phyloP scores from a whole-genome alignment of 1,139 yeast species.

The Saccharomycopsis phalli region DNA sequence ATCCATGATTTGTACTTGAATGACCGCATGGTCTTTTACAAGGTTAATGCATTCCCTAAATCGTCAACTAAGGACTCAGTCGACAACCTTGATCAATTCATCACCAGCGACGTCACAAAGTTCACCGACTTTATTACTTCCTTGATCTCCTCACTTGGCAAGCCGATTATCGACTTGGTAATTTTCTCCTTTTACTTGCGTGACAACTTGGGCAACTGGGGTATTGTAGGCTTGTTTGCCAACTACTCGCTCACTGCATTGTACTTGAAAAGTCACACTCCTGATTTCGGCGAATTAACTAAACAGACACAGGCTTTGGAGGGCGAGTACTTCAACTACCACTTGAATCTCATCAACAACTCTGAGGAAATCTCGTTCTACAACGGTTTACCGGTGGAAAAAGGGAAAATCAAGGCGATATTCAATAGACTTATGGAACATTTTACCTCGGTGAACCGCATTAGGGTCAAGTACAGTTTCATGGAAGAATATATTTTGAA shows the following conservation, averaged over 20 bases:
- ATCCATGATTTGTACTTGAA: conserved; percentile 87
- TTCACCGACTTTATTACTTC: conserved; percentile 81
- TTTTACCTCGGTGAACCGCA: conserved; percentile 33
- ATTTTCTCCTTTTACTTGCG: conserved; percentile 79
- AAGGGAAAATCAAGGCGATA: conserved; percentile 51
- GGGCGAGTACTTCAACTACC: conserved; percentile 84
- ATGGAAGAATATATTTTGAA: conserved; percentile 83
- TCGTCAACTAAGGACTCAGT: conserved; percentile 5
- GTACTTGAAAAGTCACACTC: conserved; percentile 64
- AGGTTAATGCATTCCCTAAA: conserved; percentile 32
- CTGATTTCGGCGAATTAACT: conserved; percentile 77
- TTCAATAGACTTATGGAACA: conserved; percentile 52
- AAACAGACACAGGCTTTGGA: conserved; percentile 63
- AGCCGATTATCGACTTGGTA: conserved; percentile 82
- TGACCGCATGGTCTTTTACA: conserved; percentile 73
- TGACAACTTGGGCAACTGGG: conserved; percentile 78
- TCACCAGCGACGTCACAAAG: conserved; percentile 75
- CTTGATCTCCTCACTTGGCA: conserved; percentile 81
- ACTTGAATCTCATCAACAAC: conserved; percentile 75
- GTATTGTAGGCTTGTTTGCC: conserved; percentile 70
- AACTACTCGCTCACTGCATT: conserved; percentile 79
- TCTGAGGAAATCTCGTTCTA: conserved; percentile 93
- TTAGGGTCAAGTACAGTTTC: conserved; percentile 53
- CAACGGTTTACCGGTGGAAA: conserved; percentile 82
- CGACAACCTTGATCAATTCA: conserved; percentile 55